phyloP scores from a whole-genome alignment of 2,329 filamentous ascomycete species.

The Claviceps cyperi region DNA sequence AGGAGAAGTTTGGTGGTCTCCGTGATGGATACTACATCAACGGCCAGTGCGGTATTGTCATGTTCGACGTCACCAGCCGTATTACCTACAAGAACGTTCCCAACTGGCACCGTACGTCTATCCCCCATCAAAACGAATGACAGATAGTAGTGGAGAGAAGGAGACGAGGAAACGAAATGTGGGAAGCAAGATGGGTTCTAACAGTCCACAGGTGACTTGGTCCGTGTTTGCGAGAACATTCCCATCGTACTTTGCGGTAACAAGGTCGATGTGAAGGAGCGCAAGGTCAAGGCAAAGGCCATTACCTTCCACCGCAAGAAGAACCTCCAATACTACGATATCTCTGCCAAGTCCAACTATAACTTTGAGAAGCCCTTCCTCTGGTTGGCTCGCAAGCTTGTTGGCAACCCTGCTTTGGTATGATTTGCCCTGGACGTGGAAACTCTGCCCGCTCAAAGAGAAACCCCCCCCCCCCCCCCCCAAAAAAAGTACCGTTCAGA shows the following conservation, averaged over 20 bases:
- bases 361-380: slow-evolving; percentile 99
- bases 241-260: slow-evolving; percentile 96
- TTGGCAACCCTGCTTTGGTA: slow-evolving; percentile 58
- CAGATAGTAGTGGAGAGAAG: not conserved
- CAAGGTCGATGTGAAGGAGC: slow-evolving; percentile 99
- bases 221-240: slow-evolving; percentile 98
- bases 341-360: slow-evolving; percentile 99
- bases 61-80: slow-evolving; percentile 98
- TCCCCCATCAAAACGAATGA: not conserved
- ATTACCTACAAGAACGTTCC: slow-evolving; percentile 99
- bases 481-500: not conserved
- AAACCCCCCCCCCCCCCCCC: too few species aligned
- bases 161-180: not conserved
- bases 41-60: slow-evolving; percentile 99
- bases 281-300: slow-evolving; percentile 99
- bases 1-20: slow-evolving; percentile 99
- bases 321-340: slow-evolving; percentile 99
- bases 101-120: slow-evolving; percentile 95
- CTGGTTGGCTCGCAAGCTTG: slow-evolving; percentile 96
- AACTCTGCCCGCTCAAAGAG: not conserved
- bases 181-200: slow-evolving; percentile 4
- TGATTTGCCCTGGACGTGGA: slow-evolving; percentile 1
- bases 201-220: slow-evolving; percentile 62
- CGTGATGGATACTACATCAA: slow-evolving; percentile 99
- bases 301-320: slow-evolving; percentile 99